Conservation (phyloP, 1,284 basidiomycete species). For the Sparassis latifolia region DNA sequence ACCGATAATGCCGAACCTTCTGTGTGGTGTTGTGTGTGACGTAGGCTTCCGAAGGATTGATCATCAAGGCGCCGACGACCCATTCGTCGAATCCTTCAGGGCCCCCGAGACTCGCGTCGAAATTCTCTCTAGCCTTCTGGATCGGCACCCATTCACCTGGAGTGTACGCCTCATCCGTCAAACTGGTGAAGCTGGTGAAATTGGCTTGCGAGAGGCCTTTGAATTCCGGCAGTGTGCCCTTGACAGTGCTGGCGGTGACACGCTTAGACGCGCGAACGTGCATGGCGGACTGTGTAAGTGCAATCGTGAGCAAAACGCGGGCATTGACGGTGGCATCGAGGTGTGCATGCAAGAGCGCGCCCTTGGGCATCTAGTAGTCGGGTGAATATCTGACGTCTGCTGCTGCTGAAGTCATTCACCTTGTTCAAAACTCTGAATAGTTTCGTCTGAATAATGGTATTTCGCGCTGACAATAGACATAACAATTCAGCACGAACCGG, state of each 20-base stretch:
- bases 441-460: constrained; percentile 50
- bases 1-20: constrained; percentile 35
- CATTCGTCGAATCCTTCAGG: constrained; percentile 61
- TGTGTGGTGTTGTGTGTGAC: constrained; percentile 59
- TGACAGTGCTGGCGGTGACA: constrained; percentile 33
- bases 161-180: constrained; percentile 41
- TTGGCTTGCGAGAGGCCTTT: constrained; percentile 32
- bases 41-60: constrained; percentile 65
- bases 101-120: constrained; percentile 46
- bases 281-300: constrained; percentile 48
- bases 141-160: constrained; percentile 49
- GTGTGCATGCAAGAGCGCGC: constrained; percentile 64
- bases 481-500: no score
- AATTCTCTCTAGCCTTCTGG: constrained; percentile 44
- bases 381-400: neutral
- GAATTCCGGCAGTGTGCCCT: constrained; percentile 44
- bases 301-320: constrained; percentile 42
- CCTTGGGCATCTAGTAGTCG: constrained; percentile 59
- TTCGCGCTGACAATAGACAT: constrained; percentile 34
- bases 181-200: constrained; percentile 25
- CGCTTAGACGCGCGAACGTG: constrained; percentile 43
- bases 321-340: constrained; percentile 63
- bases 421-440: constrained; percentile 56
- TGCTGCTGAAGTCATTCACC: constrained; percentile 25
- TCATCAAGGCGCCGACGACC: constrained; percentile 51